A percentile compares a stretch with the other conserved stretches of the same genome.
Evolutionary conservation across 2,329 filamentous ascomycete species (phyloP).

Genomic region (Rutstroemia sp.): DNA sequence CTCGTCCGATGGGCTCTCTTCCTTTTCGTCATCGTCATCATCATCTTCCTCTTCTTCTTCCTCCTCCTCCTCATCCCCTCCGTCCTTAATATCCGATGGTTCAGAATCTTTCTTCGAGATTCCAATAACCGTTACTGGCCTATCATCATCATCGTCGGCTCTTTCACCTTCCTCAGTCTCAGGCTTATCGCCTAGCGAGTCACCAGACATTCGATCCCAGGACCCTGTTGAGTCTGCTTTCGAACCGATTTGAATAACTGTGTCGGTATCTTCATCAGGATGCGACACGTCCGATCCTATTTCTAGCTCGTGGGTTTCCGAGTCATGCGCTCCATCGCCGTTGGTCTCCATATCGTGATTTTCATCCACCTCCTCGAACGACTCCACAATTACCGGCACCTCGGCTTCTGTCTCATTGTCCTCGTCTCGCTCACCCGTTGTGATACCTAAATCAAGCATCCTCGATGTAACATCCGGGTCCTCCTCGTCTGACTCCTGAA

Average conservation of each 20-base stretch:
- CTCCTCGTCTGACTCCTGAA: conserved; percentile 78
- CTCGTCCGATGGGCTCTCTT: not conserved
- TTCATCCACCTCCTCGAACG: conserved; percentile 23
- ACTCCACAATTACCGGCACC: conserved; percentile 28
- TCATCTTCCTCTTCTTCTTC: not conserved
- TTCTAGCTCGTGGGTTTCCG: not conserved
- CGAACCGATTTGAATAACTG: not conserved
- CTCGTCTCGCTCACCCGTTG: conserved; percentile 29
- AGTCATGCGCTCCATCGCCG: not conserved
- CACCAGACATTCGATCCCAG: conserved; percentile 8
- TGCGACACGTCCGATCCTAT: not conserved
- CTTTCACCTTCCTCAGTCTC: not conserved
- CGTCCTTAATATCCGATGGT: too few relatives aligned
- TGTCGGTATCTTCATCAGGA: not conserved
- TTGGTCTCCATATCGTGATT: conserved; percentile 11
- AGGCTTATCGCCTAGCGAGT: conserved; percentile 1
- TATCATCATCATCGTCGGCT: not conserved
- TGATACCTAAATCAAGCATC: conserved; percentile 41
- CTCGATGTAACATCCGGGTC: conserved; percentile 44
- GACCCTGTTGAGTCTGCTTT: conserved; percentile 4
- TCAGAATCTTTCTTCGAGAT: too few relatives aligned
- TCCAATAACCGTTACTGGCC: not conserved
- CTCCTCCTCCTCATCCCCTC: not conserved
- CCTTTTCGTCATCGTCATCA: not conserved
- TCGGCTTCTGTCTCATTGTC: conserved; percentile 28